phyloP scores from a whole-genome alignment of 2,329 filamentous ascomycete species.

The Fusarium avenaceum region DNA sequence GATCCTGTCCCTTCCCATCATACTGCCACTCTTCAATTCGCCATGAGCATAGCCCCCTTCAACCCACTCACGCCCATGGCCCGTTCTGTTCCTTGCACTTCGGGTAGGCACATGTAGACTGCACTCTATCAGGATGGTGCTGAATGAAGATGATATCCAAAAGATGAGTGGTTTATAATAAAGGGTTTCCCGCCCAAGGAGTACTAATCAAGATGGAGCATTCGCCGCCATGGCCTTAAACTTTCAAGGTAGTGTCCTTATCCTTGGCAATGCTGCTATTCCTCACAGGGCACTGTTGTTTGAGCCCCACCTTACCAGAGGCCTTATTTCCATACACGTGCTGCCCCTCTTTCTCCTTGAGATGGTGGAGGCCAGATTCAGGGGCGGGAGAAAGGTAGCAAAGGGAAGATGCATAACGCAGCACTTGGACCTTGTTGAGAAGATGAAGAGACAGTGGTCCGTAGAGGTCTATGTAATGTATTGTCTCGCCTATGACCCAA shows the following conservation, averaged over 20 bases:
- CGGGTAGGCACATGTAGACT: slow-evolving; percentile 16
- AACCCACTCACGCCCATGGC: slow-evolving; percentile 42
- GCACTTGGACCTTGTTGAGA: neutral
- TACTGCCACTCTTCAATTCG: slow-evolving; percentile 46
- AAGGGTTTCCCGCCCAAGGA: neutral
- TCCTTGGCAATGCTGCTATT: slow-evolving; percentile 12
- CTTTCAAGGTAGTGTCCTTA: slow-evolving; percentile 12
- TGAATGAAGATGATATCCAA: slow-evolving; percentile 12
- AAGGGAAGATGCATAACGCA: neutral
- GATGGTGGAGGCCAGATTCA: slow-evolving; percentile 31
- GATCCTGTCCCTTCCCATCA: slow-evolving; percentile 49
- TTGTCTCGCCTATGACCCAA: slow-evolving; percentile 1
- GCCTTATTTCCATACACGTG: slow-evolving; percentile 29
- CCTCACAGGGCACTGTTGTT: slow-evolving; percentile 21
- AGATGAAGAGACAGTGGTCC: neutral
- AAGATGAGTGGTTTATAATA: neutral
- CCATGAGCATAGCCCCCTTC: slow-evolving; percentile 36
- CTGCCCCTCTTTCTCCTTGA: slow-evolving; percentile 32
- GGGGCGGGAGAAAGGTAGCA: slow-evolving; percentile 16
- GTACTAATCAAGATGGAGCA: neutral
- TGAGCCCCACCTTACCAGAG: slow-evolving; percentile 33
- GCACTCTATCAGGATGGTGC: neutral
- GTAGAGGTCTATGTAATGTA: slow-evolving; percentile 6
- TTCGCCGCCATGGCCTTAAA: slow-evolving; percentile 4
- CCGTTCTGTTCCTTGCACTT: slow-evolving; percentile 37